Percentiles rank a stretch among this genome's conserved stretches.
These are phyloP conservation scores for Leccinum olivaceopallidum DNA, from an alignment of 768 basidiomycete genomes.

Conservation along the genomic window DNA sequence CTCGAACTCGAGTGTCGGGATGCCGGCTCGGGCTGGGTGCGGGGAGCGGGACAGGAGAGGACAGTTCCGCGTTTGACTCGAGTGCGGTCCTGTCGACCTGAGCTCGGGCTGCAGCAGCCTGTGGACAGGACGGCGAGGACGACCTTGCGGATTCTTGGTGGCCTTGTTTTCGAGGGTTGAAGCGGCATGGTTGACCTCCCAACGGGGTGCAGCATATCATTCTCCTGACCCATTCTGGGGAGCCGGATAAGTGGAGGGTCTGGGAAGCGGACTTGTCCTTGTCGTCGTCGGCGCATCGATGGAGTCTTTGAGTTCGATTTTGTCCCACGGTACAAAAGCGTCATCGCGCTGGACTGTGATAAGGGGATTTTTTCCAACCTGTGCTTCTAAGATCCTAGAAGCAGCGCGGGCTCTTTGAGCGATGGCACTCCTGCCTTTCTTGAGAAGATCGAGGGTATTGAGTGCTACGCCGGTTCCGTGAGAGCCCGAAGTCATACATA, in stretches of 20 bases:
- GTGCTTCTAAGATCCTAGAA: constrained; percentile 85
- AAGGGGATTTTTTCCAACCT: constrained; percentile 72
- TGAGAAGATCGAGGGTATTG: constrained; percentile 88
- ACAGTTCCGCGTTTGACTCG: constrained; percentile 26
- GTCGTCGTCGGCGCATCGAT: constrained; percentile 16
- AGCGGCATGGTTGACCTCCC: constrained; percentile 63
- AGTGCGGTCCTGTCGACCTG: constrained; percentile 25
- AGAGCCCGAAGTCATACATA: constrained; percentile 4
- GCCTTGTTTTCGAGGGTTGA: constrained; percentile 28
- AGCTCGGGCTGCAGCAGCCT: constrained; percentile 23
- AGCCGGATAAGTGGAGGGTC: constrained; percentile 35
- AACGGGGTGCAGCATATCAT: constrained; percentile 81
- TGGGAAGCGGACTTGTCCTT: constrained; percentile 26
- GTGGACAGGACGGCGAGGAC: constrained; percentile 59
- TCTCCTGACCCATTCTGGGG: constrained; percentile 64
- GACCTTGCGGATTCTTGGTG: constrained; percentile 44
- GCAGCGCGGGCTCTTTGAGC: constrained; percentile 85
- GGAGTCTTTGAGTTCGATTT: constrained; percentile 53
- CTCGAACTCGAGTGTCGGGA: constrained; percentile 43
- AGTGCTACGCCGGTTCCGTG: constrained; percentile 52
- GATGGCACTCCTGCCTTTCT: constrained; percentile 80
- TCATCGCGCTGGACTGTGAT: constrained; percentile 81
- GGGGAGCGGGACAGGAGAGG: constrained; percentile 65
- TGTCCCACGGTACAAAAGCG: constrained; percentile 82
- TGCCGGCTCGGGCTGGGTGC: constrained; percentile 57